phyloP scores from a whole-genome alignment of 352 stramenopile species.

The Peronosclerospora sorghi region DNA sequence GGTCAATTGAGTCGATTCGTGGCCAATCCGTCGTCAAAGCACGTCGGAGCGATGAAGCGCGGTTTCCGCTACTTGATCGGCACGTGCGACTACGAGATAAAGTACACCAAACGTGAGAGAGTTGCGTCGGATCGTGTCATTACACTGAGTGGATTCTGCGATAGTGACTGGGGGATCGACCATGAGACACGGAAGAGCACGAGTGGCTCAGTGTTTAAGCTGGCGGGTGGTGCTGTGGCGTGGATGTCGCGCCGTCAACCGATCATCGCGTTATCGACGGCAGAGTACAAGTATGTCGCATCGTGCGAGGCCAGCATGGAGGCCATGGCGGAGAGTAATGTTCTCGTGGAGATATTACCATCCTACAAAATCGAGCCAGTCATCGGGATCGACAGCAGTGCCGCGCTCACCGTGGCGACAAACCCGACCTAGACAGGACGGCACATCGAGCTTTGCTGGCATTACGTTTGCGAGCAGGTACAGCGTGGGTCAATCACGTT shows the following conservation, averaged over 20 bases:
- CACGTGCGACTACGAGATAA: neutral
- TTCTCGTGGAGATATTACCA: neutral
- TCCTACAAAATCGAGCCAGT: neutral
- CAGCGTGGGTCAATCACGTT: neutral
- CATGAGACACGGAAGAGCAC: neutral
- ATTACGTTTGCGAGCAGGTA: neutral
- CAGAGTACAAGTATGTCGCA: neutral
- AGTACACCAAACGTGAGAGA: neutral
- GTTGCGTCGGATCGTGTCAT: neutral
- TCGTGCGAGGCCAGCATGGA: neutral
- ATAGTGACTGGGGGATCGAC: neutral
- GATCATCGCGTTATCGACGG: neutral
- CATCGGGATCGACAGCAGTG: neutral
- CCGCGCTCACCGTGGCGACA: neutral
- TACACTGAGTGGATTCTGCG: neutral
- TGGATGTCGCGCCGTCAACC: no score
- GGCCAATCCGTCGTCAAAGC: neutral
- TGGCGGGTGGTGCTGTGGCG: neutral
- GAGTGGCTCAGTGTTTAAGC: neutral
- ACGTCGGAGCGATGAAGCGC: neutral
- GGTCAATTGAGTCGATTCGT: neutral
- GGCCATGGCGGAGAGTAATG: neutral
- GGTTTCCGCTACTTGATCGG: neutral
- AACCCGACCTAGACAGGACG: neutral
- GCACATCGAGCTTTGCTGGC: neutral